Conservation (phyloP, 1,284 basidiomycete genomes). For the Rhodotorula sp. region DNA sequence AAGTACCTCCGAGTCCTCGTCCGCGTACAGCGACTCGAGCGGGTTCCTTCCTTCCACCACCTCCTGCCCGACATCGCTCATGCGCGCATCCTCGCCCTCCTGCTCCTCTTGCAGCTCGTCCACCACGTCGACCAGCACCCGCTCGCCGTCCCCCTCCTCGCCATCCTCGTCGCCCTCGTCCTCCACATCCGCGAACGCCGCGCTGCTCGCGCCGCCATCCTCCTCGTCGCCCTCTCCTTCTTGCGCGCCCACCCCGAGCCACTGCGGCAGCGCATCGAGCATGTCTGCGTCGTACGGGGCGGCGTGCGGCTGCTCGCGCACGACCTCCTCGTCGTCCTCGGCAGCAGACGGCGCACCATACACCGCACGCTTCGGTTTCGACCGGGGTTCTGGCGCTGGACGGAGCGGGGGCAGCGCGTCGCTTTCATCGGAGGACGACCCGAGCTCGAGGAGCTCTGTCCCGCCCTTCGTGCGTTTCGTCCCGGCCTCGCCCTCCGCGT, state of each 20-base stretch:
- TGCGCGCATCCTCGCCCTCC: neutral
- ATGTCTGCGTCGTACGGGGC: neutral
- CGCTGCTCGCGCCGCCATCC: neutral
- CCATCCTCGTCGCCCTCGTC: neutral
- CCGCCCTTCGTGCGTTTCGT: neutral
- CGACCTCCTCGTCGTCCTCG: neutral
- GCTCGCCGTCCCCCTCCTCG: slow-evolving; percentile 8
- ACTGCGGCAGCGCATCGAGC: neutral
- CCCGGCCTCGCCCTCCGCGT: neutral
- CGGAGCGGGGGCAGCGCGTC: neutral
- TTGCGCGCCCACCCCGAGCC: neutral
- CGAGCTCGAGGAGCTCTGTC: slow-evolving; percentile 2
- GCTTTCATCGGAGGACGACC: neutral
- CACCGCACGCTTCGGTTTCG: neutral
- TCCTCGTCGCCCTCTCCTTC: neutral
- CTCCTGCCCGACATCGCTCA: neutral
- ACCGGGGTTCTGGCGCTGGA: neutral
- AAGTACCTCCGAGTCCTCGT: slow-evolving; percentile 29
- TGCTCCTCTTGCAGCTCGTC: slow-evolving; percentile 2
- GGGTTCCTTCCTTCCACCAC: neutral
- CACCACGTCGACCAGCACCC: slow-evolving; percentile 9
- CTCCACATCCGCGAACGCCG: slow-evolving; percentile 5
- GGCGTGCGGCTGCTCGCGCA: neutral
- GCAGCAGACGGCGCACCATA: neutral
- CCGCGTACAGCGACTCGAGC: slow-evolving; percentile 12